A percentile compares a stretch with the other conserved stretches of the same genome.
These are phyloP conservation scores for Kwoniella botswanensis DNA, from an alignment of 768 basidiomycete genomes.

Conservation along the genomic window DNA sequence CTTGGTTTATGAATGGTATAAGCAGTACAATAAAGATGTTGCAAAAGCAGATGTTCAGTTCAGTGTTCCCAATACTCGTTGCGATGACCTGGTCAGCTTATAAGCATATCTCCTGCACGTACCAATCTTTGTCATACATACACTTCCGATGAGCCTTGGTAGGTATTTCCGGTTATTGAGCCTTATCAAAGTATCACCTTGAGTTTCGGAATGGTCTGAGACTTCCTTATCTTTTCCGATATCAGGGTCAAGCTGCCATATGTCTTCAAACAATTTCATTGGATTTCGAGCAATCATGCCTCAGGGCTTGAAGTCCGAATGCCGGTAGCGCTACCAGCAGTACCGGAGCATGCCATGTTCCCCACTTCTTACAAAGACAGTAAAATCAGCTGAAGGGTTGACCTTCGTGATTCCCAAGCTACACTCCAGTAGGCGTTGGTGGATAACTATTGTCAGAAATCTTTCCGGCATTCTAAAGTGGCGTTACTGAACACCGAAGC, in stretches of 20 bases:
- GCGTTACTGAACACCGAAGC: too few relatives aligned
- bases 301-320: background rate
- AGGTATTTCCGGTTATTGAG: background rate
- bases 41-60: background rate
- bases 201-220: background rate
- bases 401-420: too few relatives aligned
- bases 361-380: background rate
- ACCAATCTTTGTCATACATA: background rate
- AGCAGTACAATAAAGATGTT: background rate
- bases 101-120: background rate
- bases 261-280: background rate
- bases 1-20: too few relatives aligned
- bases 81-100: background rate
- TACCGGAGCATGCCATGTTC: background rate
- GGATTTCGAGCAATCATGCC: background rate
- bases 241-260: background rate
- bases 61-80: too few relatives aligned
- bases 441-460: too few relatives aligned
- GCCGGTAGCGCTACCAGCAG: background rate
- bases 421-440: too few relatives aligned
- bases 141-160: background rate
- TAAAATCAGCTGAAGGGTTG: too few relatives aligned
- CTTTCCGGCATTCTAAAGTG: too few relatives aligned
- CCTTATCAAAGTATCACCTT: background rate
- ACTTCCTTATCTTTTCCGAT: constrained; percentile 7